These are phyloP conservation scores for Leishmania arabica DNA, from an alignment of 208 protist species.

Conservation along the genomic window DNA sequence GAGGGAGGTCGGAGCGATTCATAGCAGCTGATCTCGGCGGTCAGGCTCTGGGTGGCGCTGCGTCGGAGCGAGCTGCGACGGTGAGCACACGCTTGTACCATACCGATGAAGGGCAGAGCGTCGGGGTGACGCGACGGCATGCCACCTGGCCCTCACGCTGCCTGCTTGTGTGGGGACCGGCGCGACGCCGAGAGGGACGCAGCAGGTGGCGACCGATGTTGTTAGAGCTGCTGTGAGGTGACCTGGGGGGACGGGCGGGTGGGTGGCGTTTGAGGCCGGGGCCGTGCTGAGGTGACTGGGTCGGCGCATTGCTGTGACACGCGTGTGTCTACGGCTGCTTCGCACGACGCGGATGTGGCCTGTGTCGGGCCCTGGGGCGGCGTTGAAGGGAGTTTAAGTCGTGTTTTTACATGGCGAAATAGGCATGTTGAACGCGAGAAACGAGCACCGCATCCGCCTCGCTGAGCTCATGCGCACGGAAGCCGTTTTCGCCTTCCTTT, in stretches of 20 bases:
- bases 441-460: not conserved
- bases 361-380: not conserved
- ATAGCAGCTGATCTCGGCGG: not conserved
- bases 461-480: not conserved
- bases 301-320: not conserved
- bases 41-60: not conserved
- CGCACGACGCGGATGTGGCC: not conserved
- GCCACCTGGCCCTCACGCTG: not conserved
- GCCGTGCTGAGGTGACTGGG: not conserved
- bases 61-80: not conserved
- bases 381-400: not conserved
- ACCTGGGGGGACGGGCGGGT: not conserved
- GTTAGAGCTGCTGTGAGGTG: not conserved
- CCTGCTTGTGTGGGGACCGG: not conserved
- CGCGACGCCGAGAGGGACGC: not conserved
- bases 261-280: not conserved
- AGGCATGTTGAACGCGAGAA: not conserved
- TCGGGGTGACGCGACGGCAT: not conserved
- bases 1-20: not conserved
- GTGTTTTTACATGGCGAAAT: not conserved
- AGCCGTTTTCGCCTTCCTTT: no score
- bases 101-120: not conserved
- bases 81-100: not conserved
- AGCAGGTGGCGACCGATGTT: not conserved
- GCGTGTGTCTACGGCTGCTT: not conserved